A percentile compares a stretch with the other conserved stretches of the same genome.
These are phyloP conservation scores for Rhizoclosmatium globosum DNA, from an alignment of 192 early-diverging fungal species.

Conservation along the genomic window DNA sequence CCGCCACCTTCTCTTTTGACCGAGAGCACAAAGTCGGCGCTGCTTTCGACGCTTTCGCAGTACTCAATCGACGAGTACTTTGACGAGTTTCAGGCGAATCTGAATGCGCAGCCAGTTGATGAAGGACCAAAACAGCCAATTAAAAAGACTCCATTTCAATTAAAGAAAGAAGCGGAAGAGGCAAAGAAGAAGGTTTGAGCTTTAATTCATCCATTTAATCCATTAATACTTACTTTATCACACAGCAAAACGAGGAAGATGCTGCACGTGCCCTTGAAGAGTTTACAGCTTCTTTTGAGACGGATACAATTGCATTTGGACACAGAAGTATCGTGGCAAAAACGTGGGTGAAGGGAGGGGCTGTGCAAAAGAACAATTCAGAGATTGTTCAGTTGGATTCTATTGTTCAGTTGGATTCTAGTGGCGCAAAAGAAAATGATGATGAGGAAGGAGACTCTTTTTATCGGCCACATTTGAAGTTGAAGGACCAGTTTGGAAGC, in stretches of 20 bases:
- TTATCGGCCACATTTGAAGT: constrained; percentile 43
- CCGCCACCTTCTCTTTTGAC: not conserved
- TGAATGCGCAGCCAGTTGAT: not conserved
- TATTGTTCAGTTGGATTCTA: constrained; percentile 15
- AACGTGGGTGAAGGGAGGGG: constrained; percentile 55
- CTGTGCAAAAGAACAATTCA: constrained; percentile 37
- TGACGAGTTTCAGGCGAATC: constrained; percentile 22
- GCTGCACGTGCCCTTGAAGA: constrained; percentile 79
- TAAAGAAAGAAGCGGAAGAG: constrained; percentile 78
- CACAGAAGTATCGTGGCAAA: constrained; percentile 30
- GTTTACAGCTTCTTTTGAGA: constrained; percentile 84
- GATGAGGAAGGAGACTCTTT: constrained; percentile 22
- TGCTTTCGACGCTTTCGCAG: not conserved
- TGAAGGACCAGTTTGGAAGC: constrained; percentile 9
- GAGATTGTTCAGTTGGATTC: constrained; percentile 28
- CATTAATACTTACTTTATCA: not conserved
- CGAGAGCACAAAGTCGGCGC: not conserved
- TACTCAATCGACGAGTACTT: constrained; percentile 24
- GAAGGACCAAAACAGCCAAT: not conserved
- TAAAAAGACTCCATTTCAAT: constrained; percentile 79
- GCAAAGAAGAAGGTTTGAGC: constrained; percentile 71
- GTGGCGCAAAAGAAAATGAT: not conserved
- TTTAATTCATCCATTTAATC: not conserved
- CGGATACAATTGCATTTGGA: constrained; percentile 40
- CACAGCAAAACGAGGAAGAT: constrained; percentile 74